Evolutionary conservation across 1,284 basidiomycete genomes (phyloP), one percentile per base, ranked within the genome.

Genomic region (Cystobasidium sp.): DNA sequence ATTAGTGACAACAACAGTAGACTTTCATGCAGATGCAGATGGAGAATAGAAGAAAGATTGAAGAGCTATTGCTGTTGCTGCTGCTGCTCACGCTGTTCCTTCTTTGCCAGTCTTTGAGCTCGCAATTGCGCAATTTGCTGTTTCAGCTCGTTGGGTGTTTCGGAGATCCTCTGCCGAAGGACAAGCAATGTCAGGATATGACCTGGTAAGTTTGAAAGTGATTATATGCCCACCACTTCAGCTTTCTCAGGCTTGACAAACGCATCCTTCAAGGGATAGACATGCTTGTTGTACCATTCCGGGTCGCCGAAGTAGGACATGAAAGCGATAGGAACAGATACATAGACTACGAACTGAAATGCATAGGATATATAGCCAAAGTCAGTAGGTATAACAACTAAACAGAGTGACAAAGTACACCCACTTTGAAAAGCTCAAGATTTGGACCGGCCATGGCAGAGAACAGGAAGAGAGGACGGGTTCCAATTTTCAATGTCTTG

Each of bases 281-380:
- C 65, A 41, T 61, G 66, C 39, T 61, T 46, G 53, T 61, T 59
- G 53, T 73, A 73, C 62, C 62, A 73, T 37, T 74, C 72, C 41
- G 72, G 72, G 44, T 74, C 72, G 4, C 72, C 72, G 41, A 65
- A 65, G 68, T 75, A 68, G 46, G 47, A 16, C 74, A 75, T 75
- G 61, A 75, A 65, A 6, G 46, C 46, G 51, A 75, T 58, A 18
- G 74, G 74, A 37, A 75, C 69, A n/a, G 44, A 56, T 22, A 75
- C 74, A 37, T 75, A 74, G 44, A 66, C 18, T 12, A 31, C 55
- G 43, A 74, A 74, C 53, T 52, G 46, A 14, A 65, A 14, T 37
- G 63, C 18, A 10, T 4, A 22, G 47, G 62, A 18, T 8, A 47
- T 1, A 6, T 18, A 3, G 43, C 2, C 41, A 4, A 20, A 47